Base-by-base conservation (phyloP, 305 asterid species). In the Solanum hybrid region DNA sequence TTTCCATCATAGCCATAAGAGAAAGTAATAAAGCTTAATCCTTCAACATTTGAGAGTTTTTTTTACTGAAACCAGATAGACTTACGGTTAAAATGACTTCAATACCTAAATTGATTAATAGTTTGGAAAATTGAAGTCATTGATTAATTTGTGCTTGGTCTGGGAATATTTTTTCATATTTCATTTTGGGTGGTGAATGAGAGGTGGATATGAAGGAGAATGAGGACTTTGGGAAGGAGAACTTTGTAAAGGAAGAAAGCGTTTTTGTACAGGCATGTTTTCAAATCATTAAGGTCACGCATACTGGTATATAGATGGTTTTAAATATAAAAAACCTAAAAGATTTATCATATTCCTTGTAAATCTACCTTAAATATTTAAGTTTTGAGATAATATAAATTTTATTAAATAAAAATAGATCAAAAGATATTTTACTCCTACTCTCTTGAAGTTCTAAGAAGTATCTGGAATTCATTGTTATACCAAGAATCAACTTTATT, bases 81-180 rank as follows among this genome's bases (percentile, higher is more conserved):
- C 38, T 84, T 27, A 32, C 4, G 35, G 22, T 88, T 20, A 91
- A 34, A 51, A 88, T 87, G 36, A 91, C 90, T 76, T 91, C 9
- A 0, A 86, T 38, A 3, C 92, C 92, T 51, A 88, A 80, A 12
- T 34, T 38, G 73, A 85, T 42, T 1, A 92, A 91, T 27, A 88
- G 79, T 72, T 90, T 90, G 27, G 93, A 91, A 10, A 94, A 90
- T 11, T 90, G 94, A 6, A 94, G 91, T 5, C 92, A 66, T 0
- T 95, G 95, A 56, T 93, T 94, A 87, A 94, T 91, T 22, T 94
- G 95, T 4, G 46, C 46, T 85, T 85, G 76, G 38, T 42, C 76
- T 6, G 76, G 87, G 3, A 85, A 85, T 51, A 85, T 20, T 4
- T 80, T 46, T 34, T 51, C 31, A 42, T 64, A 56, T 3, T 46